Evolutionary conservation across 2,329 filamentous ascomycete species (phyloP).

Genomic region (Phyllosticta citribraziliensis): DNA sequence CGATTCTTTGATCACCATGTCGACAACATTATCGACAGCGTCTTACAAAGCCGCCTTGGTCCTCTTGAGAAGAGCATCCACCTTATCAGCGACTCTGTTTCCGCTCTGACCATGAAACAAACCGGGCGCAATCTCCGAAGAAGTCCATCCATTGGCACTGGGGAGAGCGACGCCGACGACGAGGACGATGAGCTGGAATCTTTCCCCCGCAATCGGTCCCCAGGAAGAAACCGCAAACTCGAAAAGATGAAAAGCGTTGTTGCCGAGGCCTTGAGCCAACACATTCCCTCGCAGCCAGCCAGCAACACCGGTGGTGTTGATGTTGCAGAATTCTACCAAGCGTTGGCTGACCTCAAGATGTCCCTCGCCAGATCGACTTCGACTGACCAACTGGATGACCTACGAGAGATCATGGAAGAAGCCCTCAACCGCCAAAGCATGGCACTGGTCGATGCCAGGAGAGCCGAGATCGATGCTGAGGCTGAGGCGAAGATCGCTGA

Average conservation of each 20-base stretch:
- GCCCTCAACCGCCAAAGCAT: constrained; percentile 26
- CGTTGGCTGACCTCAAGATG: constrained; percentile 38
- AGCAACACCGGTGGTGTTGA: constrained; percentile 13
- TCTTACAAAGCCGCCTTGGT: constrained; percentile 65
- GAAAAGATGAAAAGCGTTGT: constrained; percentile 60
- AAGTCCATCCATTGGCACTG: constrained; percentile 58
- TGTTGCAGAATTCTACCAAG: constrained; percentile 36
- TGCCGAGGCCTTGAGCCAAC: constrained; percentile 44
- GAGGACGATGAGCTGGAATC: constrained; percentile 62
- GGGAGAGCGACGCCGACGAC: constrained; percentile 87
- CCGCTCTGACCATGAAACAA: constrained; percentile 40
- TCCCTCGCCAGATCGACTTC: constrained; percentile 37
- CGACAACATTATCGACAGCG: constrained; percentile 69
- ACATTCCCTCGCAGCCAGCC: neutral
- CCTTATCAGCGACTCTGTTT: constrained; percentile 62
- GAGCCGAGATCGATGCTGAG: constrained; percentile 22
- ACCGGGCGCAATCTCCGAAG: constrained; percentile 46
- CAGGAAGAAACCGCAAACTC: constrained; percentile 64
- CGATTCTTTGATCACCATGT: constrained; percentile 88
- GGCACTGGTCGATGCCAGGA: constrained; percentile 21
- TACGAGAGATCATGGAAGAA: constrained; percentile 26
- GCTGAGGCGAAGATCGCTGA: constrained; percentile 25
- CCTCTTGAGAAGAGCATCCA: constrained; percentile 74
- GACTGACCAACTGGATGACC: constrained; percentile 36
- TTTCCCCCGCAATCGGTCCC: constrained; percentile 64